Base-by-base conservation (phyloP, 441 rosid species). In the California macrophylla region DNA sequence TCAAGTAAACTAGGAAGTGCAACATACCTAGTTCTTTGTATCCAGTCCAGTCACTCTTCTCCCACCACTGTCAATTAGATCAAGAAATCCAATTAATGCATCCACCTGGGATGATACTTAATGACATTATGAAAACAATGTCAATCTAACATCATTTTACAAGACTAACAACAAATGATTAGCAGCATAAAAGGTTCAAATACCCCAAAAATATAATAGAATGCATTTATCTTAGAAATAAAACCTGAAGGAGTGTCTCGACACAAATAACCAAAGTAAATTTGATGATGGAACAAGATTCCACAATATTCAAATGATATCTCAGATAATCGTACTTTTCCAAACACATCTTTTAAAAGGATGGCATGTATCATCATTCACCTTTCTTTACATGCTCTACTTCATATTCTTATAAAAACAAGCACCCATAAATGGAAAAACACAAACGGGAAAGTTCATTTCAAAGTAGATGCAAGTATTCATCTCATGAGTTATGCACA, bases 31-130 rank as follows among this genome's bases (percentile, higher is more conserved):
- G 86, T 82, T 94, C 99, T 85, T 90, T 94, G 91, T 94, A 86
- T 75, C 99, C 99, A 21, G 88, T 92, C 99, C 98, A 94, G 81
- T 94, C 87, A 85, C 99, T 92, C 84, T 94, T 94, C 96, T 94
- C 99, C 99, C 99, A 94, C 99, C 99, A 94, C 99, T 94, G 99
- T 82, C 91, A 94, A 87, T 81, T 78, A 89, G 83, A 91, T 82
- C 82, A 89, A 86, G 71, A 87, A 89, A 91, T 83, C 86, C 82
- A 81, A 86, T 87, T 89, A 87, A 78, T 32, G 84, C 84, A 81
- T 84, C 84, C 80, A 84, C 87, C 90, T 76, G 82, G 86, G 83
- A 79, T 81, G 82, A 83, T 86, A 79, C 84, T 81, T 72, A 68
- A 77, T 69, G 56, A 67, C 60, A 85, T 83, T 77, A 84, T 79